Conservation (phyloP, 2,329 filamentous ascomycete species). For the Trichoderma citrinoviride region DNA sequence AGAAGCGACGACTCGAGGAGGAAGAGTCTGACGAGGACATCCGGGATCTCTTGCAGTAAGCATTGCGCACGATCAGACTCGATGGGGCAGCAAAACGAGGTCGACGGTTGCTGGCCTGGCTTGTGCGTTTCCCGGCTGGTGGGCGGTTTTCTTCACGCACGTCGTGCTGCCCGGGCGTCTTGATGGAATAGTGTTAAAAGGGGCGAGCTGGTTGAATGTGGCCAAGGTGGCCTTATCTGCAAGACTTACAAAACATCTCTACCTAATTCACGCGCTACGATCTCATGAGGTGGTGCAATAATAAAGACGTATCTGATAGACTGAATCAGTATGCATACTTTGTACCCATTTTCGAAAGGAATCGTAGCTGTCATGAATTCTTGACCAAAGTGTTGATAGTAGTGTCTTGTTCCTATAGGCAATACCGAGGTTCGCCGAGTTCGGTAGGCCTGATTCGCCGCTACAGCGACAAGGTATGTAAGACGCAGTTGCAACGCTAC, state of each 20-base stretch:
- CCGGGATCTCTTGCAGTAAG: slow-evolving; percentile 59
- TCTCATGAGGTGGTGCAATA: slow-evolving; percentile 7
- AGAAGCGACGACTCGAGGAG: slow-evolving; percentile 56
- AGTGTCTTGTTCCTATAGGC: not conserved
- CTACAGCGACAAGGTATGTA: not conserved
- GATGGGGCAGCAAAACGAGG: not conserved
- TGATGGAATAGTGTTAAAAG: not conserved
- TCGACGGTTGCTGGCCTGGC: not conserved
- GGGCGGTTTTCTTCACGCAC: not conserved
- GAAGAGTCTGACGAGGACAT: slow-evolving; percentile 70
- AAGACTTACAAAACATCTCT: not conserved
- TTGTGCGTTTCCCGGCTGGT: not conserved
- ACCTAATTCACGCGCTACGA: slow-evolving; percentile 3
- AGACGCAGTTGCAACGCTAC: not conserved
- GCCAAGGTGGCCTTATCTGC: slow-evolving; percentile 15
- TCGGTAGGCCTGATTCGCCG: not conserved
- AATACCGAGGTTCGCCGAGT: not conserved
- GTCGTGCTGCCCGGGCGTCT: not conserved
- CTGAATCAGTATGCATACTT: not conserved
- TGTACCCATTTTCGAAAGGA: too few species aligned
- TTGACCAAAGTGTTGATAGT: not conserved
- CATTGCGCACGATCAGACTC: not conserved
- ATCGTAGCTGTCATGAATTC: too few species aligned
- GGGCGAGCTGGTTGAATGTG: not conserved
- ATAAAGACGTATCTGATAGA: not conserved